Evolutionary conservation across 768 basidiomycete species (phyloP), one percentile per base, ranked within the genome.

Genomic region (Mycena capillaripes): DNA sequence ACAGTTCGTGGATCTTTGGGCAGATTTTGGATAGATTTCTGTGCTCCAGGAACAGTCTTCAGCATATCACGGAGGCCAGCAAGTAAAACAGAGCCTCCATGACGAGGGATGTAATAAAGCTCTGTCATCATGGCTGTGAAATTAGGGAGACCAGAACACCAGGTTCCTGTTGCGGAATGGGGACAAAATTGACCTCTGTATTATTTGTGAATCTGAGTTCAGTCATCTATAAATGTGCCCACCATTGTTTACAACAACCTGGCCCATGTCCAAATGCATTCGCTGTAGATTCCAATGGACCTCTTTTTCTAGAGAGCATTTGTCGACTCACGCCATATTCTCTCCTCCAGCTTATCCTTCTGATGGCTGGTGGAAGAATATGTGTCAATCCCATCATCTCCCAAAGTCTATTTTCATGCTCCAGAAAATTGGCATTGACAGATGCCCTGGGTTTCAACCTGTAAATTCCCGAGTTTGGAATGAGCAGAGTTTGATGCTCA

Each of bases 41-140:
- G 42, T 6, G 14, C 7, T 16, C 42, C 42, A 44, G 42, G 42
- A 44, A 44, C 42, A 44, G 42, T 17, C 19, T 19, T 44, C 16
- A 44, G 42, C 3, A 53, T 69, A 7, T 60, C 3, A 3, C 38
- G 59, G 4, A 75, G 21, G 10, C 79, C 78, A 7, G 75, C 77
- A 0, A 81, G 65, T 0, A 78, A 74, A 2, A 69, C 59, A n/a
- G 71, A 55, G 16, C 74, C 73, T 4, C 77, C 78, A 4, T 72
- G 62, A 4, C 73, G 76, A 2, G 78, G 73, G 3, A 75, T 46
- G 57, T 79, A 76, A 42, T 70, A 78, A 3, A 80, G 66, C 23
- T 78, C 63, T 32, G 74, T 56, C 53, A 79, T 52, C 5, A 80
- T 70, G 12, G 78, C 65, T 1, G 74, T 73, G 3, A 76, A 25